Conservation (phyloP, 306 rosid species). For the Vigna unguiculata region DNA sequence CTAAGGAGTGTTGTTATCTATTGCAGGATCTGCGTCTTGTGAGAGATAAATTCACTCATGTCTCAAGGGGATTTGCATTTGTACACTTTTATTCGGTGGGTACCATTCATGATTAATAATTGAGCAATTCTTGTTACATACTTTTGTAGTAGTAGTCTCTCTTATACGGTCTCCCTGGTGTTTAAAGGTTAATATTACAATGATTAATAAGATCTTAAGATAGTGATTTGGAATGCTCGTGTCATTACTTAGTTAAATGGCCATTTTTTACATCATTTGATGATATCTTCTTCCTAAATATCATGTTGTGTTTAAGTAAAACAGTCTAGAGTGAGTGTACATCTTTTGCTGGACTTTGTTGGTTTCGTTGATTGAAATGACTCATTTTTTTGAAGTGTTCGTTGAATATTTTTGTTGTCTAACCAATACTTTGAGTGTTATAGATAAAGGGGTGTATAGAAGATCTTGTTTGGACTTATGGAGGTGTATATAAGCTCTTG, state of each 20-base stretch:
- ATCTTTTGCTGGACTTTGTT: too few species aligned
- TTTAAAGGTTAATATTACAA: conserved; percentile 1
- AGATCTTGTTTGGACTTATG: not conserved
- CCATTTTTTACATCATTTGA: conserved; percentile 6
- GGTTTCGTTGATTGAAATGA: too few species aligned
- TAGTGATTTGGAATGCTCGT: not conserved
- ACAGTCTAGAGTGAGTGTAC: not conserved
- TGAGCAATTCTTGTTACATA: conserved; percentile 22
- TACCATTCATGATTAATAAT: conserved; percentile 27
- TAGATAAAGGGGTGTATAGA: not conserved
- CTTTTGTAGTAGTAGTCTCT: conserved; percentile 21
- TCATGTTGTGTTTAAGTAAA: conserved; percentile 7
- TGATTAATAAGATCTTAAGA: not conserved
- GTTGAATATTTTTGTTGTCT: too few species aligned
- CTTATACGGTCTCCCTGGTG: not conserved
- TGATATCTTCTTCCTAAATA: not conserved
- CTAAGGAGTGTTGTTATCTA: conserved; percentile 40
- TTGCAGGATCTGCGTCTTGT: conserved; percentile 98
- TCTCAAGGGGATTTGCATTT: conserved; percentile 97
- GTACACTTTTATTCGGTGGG: conserved; percentile 97
- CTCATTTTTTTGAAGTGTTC: too few species aligned
- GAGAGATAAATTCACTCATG: conserved; percentile 97
- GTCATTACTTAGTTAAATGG: conserved; percentile 1
- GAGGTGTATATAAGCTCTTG: not conserved
- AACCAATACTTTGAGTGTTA: not conserved